phyloP scores from a whole-genome alignment of 73 alveolate species.

The Paramecium primaurelia region DNA sequence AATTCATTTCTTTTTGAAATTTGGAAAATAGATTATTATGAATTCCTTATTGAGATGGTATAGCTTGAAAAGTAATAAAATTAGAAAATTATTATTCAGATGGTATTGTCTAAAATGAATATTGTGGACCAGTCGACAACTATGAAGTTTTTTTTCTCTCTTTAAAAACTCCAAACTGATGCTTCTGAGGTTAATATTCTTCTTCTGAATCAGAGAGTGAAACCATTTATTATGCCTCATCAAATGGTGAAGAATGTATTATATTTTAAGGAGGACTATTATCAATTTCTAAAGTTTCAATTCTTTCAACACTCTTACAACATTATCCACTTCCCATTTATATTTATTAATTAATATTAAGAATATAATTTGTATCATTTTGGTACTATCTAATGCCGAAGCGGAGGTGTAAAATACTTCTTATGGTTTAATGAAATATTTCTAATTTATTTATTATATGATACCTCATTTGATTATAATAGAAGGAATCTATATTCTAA shows the following conservation, averaged over 20 bases:
- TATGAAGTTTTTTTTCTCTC: not conserved
- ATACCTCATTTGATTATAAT: not conserved
- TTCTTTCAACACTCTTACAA: not conserved
- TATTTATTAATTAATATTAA: not conserved
- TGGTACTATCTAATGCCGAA: not conserved
- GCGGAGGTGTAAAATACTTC: not conserved
- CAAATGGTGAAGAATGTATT: not conserved
- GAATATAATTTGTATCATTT: not conserved
- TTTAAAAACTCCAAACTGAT: not conserved
- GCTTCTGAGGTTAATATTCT: not conserved
- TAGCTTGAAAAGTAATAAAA: slow-evolving; percentile 27
- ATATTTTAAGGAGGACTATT: not conserved
- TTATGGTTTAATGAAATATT: not conserved
- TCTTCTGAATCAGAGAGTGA: slow-evolving; percentile 24
- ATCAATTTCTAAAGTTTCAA: not conserved
- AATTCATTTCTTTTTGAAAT: slow-evolving; percentile 16
- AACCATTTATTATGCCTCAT: not conserved
- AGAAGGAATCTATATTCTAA: not conserved
- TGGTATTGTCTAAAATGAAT: slow-evolving; percentile 6
- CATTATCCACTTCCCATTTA: slow-evolving; percentile 43
- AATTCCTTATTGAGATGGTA: slow-evolving; percentile 4
- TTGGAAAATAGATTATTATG: not conserved
- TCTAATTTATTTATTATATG: not conserved
- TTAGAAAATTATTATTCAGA: slow-evolving; percentile 35
- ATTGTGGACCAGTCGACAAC: not conserved